These are phyloP conservation scores for Podila verticillata DNA, from an alignment of 192 early-diverging fungal genomes.

Conservation along the genomic window DNA sequence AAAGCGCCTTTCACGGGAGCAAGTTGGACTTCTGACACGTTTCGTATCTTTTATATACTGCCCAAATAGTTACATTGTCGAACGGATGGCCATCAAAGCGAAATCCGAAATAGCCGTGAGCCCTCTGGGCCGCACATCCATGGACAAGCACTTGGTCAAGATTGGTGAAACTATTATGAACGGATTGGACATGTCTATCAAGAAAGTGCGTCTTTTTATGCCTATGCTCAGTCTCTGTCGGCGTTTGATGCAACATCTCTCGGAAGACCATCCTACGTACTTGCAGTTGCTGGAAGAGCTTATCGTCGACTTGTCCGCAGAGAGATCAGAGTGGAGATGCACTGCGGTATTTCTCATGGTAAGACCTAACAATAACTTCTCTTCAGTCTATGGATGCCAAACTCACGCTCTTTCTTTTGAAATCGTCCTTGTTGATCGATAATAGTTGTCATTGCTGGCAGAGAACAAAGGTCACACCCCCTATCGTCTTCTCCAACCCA, in stretches of 20 bases:
- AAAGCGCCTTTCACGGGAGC: neutral
- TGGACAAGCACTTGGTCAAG: slow-evolving; percentile 10
- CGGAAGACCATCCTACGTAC: slow-evolving; percentile 32
- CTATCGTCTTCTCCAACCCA: slow-evolving; percentile 17
- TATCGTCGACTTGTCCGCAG: slow-evolving; percentile 23
- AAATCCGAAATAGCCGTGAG: slow-evolving; percentile 3
- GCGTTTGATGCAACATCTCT: slow-evolving; percentile 21
- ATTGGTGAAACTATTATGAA: slow-evolving; percentile 17
- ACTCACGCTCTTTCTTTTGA: neutral
- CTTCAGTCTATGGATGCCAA: too few species aligned
- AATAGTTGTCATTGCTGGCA: slow-evolving; percentile 27
- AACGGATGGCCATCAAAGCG: slow-evolving; percentile 10
- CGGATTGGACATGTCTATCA: neutral
- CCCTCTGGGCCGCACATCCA: slow-evolving; percentile 6
- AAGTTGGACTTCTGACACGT: neutral
- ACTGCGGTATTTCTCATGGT: slow-evolving; percentile 16
- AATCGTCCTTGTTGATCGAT: too few species aligned
- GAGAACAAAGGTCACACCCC: slow-evolving; percentile 9
- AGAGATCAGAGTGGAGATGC: neutral
- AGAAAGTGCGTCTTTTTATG: neutral
- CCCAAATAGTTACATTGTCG: slow-evolving; percentile 13
- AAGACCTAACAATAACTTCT: neutral
- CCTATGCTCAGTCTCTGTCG: slow-evolving; percentile 8
- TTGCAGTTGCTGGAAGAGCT: slow-evolving; percentile 10
- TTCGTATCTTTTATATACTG: neutral